These are phyloP conservation scores for Melianthus villosus DNA, from an alignment of 441 rosid genomes.

Conservation along the genomic window DNA sequence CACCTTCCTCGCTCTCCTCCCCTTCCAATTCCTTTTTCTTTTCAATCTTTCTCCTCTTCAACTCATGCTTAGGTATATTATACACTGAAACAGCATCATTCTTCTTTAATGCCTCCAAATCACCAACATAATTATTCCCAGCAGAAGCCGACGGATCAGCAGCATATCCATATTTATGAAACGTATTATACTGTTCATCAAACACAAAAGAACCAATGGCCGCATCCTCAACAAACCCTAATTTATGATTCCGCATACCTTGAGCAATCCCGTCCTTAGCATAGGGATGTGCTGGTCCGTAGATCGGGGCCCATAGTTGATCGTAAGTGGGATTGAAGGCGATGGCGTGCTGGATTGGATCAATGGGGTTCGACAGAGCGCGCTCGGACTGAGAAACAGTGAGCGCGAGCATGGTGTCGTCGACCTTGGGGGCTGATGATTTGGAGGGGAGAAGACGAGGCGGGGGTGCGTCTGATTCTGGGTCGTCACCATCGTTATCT, in stretches of 20 bases:
- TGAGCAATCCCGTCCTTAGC: slow-evolving; percentile 90
- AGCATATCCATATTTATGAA: slow-evolving; percentile 75
- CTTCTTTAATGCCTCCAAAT: slow-evolving; percentile 43
- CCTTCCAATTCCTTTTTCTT: slow-evolving; percentile 27
- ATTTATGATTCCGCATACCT: slow-evolving; percentile 94
- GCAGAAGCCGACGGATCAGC: slow-evolving; percentile 54
- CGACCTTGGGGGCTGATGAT: slow-evolving; percentile 82
- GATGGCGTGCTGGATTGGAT: slow-evolving; percentile 65
- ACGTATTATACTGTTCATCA: slow-evolving; percentile 82
- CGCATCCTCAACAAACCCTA: slow-evolving; percentile 89
- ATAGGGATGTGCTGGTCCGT: slow-evolving; percentile 79
- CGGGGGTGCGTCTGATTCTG: slow-evolving; percentile 56
- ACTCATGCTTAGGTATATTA: slow-evolving; percentile 68
- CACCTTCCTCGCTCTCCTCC: slow-evolving; percentile 16
- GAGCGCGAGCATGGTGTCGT: slow-evolving; percentile 73
- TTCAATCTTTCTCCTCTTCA: slow-evolving; percentile 62
- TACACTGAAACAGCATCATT: slow-evolving; percentile 72
- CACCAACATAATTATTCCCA: slow-evolving; percentile 64
- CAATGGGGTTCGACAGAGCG: slow-evolving; percentile 48
- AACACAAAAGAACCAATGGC: slow-evolving; percentile 67
- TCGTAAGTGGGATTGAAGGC: slow-evolving; percentile 73
- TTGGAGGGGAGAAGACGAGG: slow-evolving; percentile 55
- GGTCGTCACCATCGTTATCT: slow-evolving; percentile 22
- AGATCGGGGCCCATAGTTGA: slow-evolving; percentile 89
- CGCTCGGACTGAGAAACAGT: slow-evolving; percentile 47